phyloP scores from a whole-genome alignment of 306 rosid genomes.

The Gynostemma pentaphyllum region DNA sequence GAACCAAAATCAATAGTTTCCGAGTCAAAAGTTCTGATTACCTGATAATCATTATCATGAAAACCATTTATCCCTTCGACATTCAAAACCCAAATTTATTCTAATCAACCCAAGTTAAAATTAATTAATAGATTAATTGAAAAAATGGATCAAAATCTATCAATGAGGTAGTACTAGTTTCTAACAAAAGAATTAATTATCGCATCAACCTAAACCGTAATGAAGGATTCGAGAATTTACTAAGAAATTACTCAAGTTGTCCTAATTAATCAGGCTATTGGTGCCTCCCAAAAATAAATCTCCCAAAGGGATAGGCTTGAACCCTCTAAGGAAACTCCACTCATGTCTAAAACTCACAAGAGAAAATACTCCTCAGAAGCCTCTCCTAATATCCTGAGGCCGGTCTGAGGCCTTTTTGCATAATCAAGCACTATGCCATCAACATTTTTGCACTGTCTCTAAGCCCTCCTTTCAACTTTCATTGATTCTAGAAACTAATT shows the following conservation, averaged over 20 bases:
- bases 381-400: slow-evolving; percentile 5
- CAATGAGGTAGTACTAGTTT: background rate
- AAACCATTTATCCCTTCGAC: background rate
- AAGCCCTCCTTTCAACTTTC: background rate
- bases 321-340: background rate
- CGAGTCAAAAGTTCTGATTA: background rate
- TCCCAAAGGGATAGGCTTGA: slow-evolving; percentile 5
- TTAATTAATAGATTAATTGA: slow-evolving; percentile 1
- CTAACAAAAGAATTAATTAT: slow-evolving; percentile 2
- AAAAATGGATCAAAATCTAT: slow-evolving; percentile 4
- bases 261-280: background rate
- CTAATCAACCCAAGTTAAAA: background rate
- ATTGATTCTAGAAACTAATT: background rate
- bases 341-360: background rate
- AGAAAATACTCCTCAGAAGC: background rate
- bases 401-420: background rate
- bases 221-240: background rate
- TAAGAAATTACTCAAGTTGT: background rate
- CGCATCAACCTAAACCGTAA: background rate
- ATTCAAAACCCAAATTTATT: background rate
- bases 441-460: background rate
- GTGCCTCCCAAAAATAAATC: background rate
- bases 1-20: slow-evolving; percentile 1
- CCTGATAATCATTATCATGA: background rate
- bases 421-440: background rate